phyloP scores from a whole-genome alignment of 768 basidiomycete genomes.

The Leccinum sublutescens region DNA sequence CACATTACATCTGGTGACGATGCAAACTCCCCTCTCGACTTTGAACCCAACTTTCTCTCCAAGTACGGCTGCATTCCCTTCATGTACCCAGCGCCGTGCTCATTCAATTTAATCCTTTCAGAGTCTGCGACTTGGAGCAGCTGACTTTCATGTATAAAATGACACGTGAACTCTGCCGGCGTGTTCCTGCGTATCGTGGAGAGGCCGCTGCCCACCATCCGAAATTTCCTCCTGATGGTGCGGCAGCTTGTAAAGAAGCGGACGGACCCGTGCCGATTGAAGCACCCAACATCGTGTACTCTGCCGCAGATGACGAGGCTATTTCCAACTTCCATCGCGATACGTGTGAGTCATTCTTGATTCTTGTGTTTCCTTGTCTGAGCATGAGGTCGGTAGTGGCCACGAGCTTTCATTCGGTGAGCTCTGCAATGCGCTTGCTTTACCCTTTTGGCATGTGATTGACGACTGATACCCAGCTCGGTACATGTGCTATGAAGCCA shows the following conservation, averaged over 20 bases:
- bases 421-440: neutral
- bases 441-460: no score
- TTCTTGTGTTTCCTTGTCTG: neutral
- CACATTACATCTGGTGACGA: constrained; percentile 47
- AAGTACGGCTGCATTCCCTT: constrained; percentile 31
- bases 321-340: neutral
- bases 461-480: no score
- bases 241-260: constrained; percentile 23
- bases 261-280: constrained; percentile 15
- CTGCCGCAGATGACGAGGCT: neutral
- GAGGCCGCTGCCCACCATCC: constrained; percentile 24
- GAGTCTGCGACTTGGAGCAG: constrained; percentile 40
- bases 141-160: constrained; percentile 56
- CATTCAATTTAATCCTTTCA: neutral
- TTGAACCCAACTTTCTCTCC: constrained; percentile 45
- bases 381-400: neutral
- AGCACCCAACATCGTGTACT: neutral
- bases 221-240: constrained; percentile 27
- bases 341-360: neutral
- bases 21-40: constrained; percentile 41
- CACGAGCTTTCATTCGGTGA: neutral
- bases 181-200: constrained; percentile 40
- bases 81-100: neutral
- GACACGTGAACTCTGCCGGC: constrained; percentile 50
- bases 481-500: constrained; percentile 54